Percentiles rank a stretch among this genome's conserved stretches.
These are phyloP conservation scores for Paramecium octaurelia DNA, from an alignment of 73 alveolate species.

Conservation along the genomic window DNA sequence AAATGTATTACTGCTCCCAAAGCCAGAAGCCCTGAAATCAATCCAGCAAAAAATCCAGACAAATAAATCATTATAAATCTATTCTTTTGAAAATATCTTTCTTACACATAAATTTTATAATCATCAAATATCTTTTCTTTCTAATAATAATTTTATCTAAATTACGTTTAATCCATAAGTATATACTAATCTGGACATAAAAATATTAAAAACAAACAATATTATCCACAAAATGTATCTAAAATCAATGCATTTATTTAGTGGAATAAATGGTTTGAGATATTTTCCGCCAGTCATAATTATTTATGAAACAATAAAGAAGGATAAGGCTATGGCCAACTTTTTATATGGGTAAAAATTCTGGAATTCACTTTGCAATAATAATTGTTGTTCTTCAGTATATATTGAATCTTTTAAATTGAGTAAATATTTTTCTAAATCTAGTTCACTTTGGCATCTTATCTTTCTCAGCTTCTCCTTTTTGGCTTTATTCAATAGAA, in stretches of 20 bases:
- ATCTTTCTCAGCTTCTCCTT: background rate
- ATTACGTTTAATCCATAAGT: background rate
- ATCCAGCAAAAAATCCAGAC: constrained; percentile 44
- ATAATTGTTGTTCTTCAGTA: background rate
- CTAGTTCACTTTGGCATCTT: background rate
- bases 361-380: background rate
- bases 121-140: background rate
- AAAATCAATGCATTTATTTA: background rate
- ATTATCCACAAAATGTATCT: background rate
- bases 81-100: background rate
- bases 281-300: background rate
- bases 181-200: background rate
- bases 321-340: background rate
- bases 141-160: background rate
- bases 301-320: background rate
- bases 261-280: background rate
- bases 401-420: background rate
- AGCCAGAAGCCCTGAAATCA: constrained; percentile 16
- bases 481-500: background rate
- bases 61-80: background rate
- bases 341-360: background rate
- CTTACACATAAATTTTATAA: background rate
- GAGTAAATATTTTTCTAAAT: background rate
- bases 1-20: constrained; percentile 45
- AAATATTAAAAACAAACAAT: background rate